phyloP scores from a whole-genome alignment of 352 stramenopile species.

The Pythium guiyangense region DNA sequence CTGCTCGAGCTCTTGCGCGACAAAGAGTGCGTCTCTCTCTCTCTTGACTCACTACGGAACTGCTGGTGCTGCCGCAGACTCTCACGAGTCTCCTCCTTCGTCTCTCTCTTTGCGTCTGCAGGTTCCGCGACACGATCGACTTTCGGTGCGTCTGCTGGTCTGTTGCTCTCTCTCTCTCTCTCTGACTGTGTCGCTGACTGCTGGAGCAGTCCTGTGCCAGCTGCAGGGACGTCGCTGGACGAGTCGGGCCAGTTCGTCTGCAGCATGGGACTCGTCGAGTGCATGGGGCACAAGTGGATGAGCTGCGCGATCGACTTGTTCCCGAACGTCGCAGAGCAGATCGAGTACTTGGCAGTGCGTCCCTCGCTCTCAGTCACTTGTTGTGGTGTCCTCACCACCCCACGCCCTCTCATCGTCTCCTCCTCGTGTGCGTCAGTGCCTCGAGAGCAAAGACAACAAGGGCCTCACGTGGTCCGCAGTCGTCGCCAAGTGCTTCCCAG shows the following conservation, averaged over 20 bases:
- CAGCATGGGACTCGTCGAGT: conserved; percentile 63
- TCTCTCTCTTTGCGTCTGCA: conserved; percentile 14
- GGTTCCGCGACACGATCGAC: conserved; percentile 72
- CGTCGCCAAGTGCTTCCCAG: conserved; percentile 58
- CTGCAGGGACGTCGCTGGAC: conserved; percentile 60
- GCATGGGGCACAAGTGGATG: conserved; percentile 73
- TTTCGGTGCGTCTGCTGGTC: conserved; percentile 23
- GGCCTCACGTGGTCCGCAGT: conserved; percentile 62
- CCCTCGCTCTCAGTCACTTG: neutral
- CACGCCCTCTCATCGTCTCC: neutral
- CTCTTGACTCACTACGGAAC: neutral
- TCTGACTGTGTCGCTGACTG: too few species aligned
- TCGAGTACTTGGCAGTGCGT: conserved; percentile 58
- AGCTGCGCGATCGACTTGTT: conserved; percentile 72
- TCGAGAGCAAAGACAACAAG: conserved; percentile 78
- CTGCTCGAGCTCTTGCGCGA: conserved; percentile 60
- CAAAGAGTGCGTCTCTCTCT: conserved; percentile 53
- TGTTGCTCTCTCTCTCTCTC: neutral
- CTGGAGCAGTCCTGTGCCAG: conserved; percentile 41
- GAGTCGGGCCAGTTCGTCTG: conserved; percentile 61
- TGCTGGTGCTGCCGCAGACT: neutral
- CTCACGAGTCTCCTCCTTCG: too few species aligned
- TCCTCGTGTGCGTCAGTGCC: conserved; percentile 27
- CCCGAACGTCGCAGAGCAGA: conserved; percentile 50
- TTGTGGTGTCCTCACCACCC: too few species aligned